Evolutionary conservation across 2,329 filamentous ascomycete species (phyloP).

Genomic region (Phaeosphaeria sp.): DNA sequence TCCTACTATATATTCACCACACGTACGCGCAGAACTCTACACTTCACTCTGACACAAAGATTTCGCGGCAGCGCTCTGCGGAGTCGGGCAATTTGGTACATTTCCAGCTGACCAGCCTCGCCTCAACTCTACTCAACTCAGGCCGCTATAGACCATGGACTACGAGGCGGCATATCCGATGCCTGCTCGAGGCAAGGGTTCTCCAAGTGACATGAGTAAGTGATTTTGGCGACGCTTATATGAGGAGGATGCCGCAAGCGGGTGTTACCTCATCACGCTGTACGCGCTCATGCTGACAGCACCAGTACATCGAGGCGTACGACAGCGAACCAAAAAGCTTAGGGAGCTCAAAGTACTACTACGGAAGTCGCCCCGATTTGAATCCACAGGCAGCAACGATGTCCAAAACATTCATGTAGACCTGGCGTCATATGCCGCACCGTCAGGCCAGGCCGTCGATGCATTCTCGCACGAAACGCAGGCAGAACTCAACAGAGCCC

Average conservation of each 20-base stretch:
- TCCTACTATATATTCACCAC: no score
- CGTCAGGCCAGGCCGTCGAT: background rate
- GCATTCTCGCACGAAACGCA: background rate
- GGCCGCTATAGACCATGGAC: background rate
- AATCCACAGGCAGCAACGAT: background rate
- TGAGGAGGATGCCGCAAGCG: background rate
- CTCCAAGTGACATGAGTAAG: background rate
- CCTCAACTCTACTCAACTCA: background rate
- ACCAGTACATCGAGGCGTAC: background rate
- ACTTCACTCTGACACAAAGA: no score
- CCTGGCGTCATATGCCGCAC: background rate
- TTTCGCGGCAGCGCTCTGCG: no score
- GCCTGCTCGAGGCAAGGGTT: background rate
- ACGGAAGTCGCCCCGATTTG: background rate
- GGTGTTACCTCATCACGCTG: background rate
- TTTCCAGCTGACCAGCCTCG: no score
- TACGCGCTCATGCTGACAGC: background rate
- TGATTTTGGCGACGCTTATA: background rate
- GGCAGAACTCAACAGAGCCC: slow-evolving; percentile 8
- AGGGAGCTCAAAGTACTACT: background rate
- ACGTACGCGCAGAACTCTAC: no score
- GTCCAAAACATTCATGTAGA: background rate
- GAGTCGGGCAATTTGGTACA: no score
- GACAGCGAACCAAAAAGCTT: background rate
- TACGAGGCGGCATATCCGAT: background rate